These are phyloP conservation scores for Colletotrichum godetiae DNA, from an alignment of 2,329 filamentous ascomycete species.

Conservation along the genomic window DNA sequence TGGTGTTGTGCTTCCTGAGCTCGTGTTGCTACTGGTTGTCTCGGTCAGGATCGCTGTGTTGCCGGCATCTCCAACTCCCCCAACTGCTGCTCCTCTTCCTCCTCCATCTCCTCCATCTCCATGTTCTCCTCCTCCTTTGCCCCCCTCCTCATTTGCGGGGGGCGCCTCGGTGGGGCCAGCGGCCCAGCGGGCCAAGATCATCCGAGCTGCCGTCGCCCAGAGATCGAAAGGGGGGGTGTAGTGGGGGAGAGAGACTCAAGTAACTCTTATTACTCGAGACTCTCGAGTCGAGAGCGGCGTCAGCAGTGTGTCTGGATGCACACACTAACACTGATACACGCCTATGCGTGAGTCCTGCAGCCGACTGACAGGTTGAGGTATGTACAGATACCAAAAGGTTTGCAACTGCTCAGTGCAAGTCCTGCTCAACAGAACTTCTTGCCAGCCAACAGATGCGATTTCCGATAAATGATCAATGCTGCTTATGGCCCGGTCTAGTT, in stretches of 20 bases:
- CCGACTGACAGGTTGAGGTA: neutral
- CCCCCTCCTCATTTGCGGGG: constrained; percentile 28
- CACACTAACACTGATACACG: constrained; percentile 1
- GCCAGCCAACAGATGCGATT: neutral
- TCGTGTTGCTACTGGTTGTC: constrained; percentile 12
- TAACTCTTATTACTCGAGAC: neutral
- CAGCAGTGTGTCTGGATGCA: neutral
- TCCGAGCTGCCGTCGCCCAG: constrained; percentile 34
- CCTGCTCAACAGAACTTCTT: neutral
- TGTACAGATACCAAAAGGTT: neutral
- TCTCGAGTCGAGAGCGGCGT: neutral
- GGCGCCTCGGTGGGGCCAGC: constrained; percentile 36
- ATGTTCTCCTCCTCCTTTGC: constrained; percentile 12
- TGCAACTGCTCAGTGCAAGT: neutral
- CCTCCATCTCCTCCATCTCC: neutral
- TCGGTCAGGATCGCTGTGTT: constrained; percentile 28
- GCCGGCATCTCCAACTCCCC: constrained; percentile 27
- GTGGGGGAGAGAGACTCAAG: neutral
- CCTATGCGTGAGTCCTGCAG: constrained; percentile 8
- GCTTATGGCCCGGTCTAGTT: neutral
- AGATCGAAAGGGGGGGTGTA: neutral
- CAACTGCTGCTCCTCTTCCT: neutral
- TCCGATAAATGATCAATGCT: neutral
- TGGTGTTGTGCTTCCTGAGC: constrained; percentile 16
- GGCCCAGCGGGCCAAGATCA: constrained; percentile 38